Evolutionary conservation across 192 early-diverging fungal genomes (phyloP).

Genomic region (Cladochytrium replicatum): DNA sequence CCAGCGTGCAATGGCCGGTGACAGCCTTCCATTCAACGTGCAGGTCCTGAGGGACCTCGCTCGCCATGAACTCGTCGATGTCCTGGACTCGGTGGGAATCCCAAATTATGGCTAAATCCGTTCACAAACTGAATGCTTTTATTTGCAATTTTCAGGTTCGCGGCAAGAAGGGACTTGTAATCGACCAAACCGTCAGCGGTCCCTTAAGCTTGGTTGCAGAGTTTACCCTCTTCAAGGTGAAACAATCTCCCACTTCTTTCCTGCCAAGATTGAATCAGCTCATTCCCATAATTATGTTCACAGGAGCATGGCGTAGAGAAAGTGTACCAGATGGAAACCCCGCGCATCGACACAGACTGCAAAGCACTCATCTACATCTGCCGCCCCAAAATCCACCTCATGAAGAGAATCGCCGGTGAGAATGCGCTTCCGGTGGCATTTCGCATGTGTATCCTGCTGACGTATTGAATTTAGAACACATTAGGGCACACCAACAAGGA

Average conservation of each 20-base stretch:
- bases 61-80: constrained; percentile 51
- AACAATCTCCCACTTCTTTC: too few relatives aligned
- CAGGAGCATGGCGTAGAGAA: constrained; percentile 95
- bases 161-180: constrained; percentile 79
- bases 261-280: too few relatives aligned
- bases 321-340: constrained; percentile 73
- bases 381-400: constrained; percentile 64
- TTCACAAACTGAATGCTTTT: not conserved
- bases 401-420: constrained; percentile 74
- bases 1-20: too few relatives aligned
- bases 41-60: constrained; percentile 43
- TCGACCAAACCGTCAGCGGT: constrained; percentile 75
- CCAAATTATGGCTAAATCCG: not conserved
- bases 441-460: not conserved
- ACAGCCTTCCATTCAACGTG: not conserved
- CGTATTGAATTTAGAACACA: constrained; percentile 1
- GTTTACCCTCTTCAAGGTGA: constrained; percentile 76
- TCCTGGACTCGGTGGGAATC: constrained; percentile 62
- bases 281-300: too few relatives aligned
- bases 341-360: constrained; percentile 56
- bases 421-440: constrained; percentile 6
- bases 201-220: constrained; percentile 81
- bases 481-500: constrained; percentile 7
- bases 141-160: constrained; percentile 47
- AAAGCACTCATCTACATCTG: constrained; percentile 75